Evolutionary conservation across 2,329 filamentous ascomycete genomes (phyloP).

Genomic region (Verticillium longisporum): DNA sequence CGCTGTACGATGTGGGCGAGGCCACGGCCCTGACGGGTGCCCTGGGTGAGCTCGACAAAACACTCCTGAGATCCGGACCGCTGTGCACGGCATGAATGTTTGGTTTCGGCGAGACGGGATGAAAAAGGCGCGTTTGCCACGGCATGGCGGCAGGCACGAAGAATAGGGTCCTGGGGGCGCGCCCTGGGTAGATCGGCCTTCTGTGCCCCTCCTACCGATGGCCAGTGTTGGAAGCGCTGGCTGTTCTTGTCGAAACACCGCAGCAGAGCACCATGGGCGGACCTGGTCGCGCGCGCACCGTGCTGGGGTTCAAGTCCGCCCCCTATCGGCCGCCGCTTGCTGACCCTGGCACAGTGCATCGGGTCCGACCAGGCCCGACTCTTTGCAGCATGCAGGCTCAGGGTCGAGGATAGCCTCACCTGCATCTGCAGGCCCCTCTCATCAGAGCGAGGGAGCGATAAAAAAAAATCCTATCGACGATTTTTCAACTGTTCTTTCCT

Average conservation of each 20-base stretch:
- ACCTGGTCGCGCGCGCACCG: background rate
- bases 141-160: too few species aligned
- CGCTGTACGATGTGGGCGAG: conserved; percentile 4
- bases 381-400: background rate
- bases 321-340: background rate
- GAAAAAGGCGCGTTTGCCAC: background rate
- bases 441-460: background rate
- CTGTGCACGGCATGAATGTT: conserved; percentile 4
- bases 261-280: background rate
- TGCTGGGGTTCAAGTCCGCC: background rate
- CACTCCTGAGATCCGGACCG: conserved; percentile 9
- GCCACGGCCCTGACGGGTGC: conserved; percentile 1
- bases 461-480: background rate
- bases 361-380: background rate
- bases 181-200: too few species aligned
- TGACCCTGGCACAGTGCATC: background rate
- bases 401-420: background rate
- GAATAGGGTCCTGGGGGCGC: too few species aligned
- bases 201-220: background rate
- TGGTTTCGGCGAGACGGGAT: background rate
- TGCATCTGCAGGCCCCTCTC: background rate
- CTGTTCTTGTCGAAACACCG: background rate
- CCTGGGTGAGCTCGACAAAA: conserved; percentile 4
- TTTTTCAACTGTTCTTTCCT: background rate
- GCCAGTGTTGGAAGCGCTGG: background rate